phyloP scores from a whole-genome alignment of 495 filamentous ascomycete species.

The Annulohypoxylon stygium region DNA sequence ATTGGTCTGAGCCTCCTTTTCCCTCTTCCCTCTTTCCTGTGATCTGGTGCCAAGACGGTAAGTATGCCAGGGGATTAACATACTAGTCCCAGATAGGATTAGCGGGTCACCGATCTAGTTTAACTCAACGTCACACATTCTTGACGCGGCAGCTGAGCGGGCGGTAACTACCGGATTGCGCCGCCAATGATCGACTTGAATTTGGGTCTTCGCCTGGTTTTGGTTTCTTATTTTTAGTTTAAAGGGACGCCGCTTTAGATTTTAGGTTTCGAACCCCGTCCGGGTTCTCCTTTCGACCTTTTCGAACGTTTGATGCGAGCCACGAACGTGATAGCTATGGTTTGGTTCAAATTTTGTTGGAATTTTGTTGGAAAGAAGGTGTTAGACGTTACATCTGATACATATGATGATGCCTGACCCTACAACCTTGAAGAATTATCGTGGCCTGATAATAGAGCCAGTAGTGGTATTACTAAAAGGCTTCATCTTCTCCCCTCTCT shows the following conservation, averaged over 20 bases:
- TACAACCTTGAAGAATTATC: background rate
- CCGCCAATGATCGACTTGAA: constrained; percentile 37
- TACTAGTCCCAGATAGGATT: constrained; percentile 22
- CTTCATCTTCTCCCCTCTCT: background rate
- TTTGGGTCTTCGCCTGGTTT: constrained; percentile 13
- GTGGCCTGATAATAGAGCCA: constrained; percentile 6
- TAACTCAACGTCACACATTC: constrained; percentile 49
- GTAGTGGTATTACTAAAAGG: background rate
- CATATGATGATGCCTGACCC: constrained; percentile 22
- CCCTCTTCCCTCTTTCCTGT: constrained; percentile 9
- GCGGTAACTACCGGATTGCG: constrained; percentile 47
- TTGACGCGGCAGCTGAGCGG: constrained; percentile 26
- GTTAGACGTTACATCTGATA: background rate
- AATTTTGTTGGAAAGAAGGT: constrained; percentile 8
- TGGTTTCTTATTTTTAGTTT: constrained; percentile 35
- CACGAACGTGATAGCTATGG: constrained; percentile 36
- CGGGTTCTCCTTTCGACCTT: constrained; percentile 13
- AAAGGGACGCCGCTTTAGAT: constrained; percentile 40
- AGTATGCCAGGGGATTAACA: constrained; percentile 33
- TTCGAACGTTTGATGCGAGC: constrained; percentile 26
- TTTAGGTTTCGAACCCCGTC: constrained; percentile 40
- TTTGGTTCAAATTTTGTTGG: background rate
- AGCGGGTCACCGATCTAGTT: constrained; percentile 45
- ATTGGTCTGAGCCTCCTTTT: constrained; percentile 32
- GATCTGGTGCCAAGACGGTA: constrained; percentile 45